phyloP scores from a whole-genome alignment of 805 yeast species.

The Middelhovenomyces tepae region DNA sequence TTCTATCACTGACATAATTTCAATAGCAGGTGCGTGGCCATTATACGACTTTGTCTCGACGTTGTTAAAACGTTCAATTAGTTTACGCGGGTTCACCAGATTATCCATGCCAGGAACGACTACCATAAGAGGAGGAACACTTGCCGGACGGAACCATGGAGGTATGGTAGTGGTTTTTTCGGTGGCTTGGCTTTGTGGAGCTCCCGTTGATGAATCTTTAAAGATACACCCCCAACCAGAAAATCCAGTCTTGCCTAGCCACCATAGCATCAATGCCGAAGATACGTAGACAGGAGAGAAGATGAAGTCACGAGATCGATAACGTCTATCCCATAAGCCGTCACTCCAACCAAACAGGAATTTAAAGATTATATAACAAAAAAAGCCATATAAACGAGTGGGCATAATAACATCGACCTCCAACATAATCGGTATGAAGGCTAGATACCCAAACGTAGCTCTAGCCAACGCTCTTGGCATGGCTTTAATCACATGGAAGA shows the following conservation, averaged over 20 bases:
- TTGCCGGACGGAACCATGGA: constrained; percentile 30
- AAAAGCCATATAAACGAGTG: constrained; percentile 46
- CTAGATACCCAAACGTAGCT: constrained; percentile 59
- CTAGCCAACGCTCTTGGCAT: constrained; percentile 21
- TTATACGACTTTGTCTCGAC: constrained; percentile 4
- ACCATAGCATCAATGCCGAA: constrained; percentile 81
- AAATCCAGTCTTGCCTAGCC: constrained; percentile 56
- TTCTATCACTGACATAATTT: constrained; percentile 32
- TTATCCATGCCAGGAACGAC: constrained; percentile 67
- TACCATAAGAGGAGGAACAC: constrained; percentile 52
- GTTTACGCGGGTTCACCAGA: constrained; percentile 65
- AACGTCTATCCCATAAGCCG: constrained; percentile 55
- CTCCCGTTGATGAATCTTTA: constrained; percentile 40
- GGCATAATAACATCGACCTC: constrained; percentile 42
- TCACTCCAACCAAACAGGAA: constrained; percentile 86
- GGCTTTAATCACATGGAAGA: constrained; percentile 23
- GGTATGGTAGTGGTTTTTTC: too few relatives aligned
- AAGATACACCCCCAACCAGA: constrained; percentile 43
- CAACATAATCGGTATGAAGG: constrained; percentile 68
- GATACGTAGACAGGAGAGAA: constrained; percentile 83
- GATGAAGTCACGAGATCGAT: constrained; percentile 67
- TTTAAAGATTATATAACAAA: constrained; percentile 77
- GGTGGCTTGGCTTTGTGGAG: too few relatives aligned
- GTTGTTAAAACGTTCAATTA: constrained; percentile 51
- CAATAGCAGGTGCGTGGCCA: constrained; percentile 31